phyloP scores from a whole-genome alignment of 2,329 filamentous ascomycete species.

The Nemania sp. region DNA sequence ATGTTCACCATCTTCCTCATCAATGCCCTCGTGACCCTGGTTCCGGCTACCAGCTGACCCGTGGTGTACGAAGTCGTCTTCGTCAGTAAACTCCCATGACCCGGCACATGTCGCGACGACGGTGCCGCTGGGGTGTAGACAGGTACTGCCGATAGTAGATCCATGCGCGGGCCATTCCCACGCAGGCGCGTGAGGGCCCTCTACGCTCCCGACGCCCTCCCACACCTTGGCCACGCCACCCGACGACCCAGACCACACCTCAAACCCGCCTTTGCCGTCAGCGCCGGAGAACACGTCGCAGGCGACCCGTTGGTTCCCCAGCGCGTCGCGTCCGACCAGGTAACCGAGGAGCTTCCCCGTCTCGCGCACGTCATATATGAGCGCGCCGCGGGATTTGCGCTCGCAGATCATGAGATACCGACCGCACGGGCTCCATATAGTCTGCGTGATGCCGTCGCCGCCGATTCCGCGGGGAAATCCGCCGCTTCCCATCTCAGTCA shows the following conservation, averaged over 20 bases:
- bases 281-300: conserved; percentile 58
- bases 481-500: conserved; percentile 2
- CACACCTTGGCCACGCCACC: conserved; percentile 61
- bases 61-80: conserved; percentile 17
- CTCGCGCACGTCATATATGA: conserved; percentile 67
- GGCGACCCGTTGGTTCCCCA: conserved; percentile 59
- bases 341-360: conserved; percentile 61
- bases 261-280: conserved; percentile 51
- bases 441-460: conserved; percentile 67
- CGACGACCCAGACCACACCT: conserved; percentile 65
- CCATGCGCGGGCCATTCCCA: conserved; percentile 54
- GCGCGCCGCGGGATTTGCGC: conserved; percentile 57
- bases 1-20: conserved; percentile 5
- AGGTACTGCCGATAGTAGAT: conserved; percentile 54
- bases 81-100: conserved; percentile 49
- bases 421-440: conserved; percentile 65
- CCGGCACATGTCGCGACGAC: conserved; percentile 62
- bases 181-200: conserved; percentile 49
- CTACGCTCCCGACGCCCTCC: conserved; percentile 57
- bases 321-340: conserved; percentile 54
- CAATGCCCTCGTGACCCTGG: neutral
- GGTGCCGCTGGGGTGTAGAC: conserved; percentile 58
- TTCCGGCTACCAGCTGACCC: neutral
- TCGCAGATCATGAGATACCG: conserved; percentile 67
- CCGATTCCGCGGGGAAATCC: conserved; percentile 47